Evolutionary conservation across 2,329 filamentous ascomycete genomes (phyloP).

Genomic region (Teratosphaeriaceae sp.): DNA sequence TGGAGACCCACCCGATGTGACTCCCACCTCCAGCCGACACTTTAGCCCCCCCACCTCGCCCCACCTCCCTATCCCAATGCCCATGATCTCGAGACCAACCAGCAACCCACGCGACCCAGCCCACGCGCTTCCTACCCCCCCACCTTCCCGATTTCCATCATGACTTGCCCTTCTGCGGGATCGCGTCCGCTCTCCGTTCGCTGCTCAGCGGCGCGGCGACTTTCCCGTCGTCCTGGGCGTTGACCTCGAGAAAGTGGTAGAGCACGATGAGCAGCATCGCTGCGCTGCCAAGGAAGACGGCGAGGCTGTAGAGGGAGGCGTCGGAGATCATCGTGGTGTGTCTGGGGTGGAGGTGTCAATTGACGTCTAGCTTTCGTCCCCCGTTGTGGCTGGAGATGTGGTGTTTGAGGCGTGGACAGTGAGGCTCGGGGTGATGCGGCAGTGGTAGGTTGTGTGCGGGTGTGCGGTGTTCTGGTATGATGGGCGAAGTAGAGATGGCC

Average conservation of each 20-base stretch:
- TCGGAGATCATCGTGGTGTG: slow-evolving; percentile 75
- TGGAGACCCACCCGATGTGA: too few species aligned
- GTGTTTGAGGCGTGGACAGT: not conserved
- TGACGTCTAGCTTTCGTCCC: not conserved
- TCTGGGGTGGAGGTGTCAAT: not conserved
- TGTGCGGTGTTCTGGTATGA: not conserved
- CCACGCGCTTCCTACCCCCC: not conserved
- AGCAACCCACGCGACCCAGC: too few species aligned
- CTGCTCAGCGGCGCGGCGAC: slow-evolving; percentile 17
- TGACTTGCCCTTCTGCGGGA: slow-evolving; percentile 23
- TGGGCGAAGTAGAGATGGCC: not conserved
- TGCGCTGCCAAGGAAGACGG: slow-evolving; percentile 83
- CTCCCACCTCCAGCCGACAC: too few species aligned
- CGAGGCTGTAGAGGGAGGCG: slow-evolving; percentile 80
- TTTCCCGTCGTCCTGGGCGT: slow-evolving; percentile 55
- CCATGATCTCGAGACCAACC: too few species aligned
- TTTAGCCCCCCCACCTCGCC: too few species aligned
- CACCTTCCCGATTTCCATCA: not conserved
- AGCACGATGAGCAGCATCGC: slow-evolving; percentile 90
- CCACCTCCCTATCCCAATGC: too few species aligned
- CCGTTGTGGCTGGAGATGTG: not conserved
- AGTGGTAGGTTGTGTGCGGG: not conserved
- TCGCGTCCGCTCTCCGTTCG: slow-evolving; percentile 27
- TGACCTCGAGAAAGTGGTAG: slow-evolving; percentile 96
- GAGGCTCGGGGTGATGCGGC: not conserved